phyloP scores from a whole-genome alignment of 768 basidiomycete species.

The Lactarius tabidus region DNA sequence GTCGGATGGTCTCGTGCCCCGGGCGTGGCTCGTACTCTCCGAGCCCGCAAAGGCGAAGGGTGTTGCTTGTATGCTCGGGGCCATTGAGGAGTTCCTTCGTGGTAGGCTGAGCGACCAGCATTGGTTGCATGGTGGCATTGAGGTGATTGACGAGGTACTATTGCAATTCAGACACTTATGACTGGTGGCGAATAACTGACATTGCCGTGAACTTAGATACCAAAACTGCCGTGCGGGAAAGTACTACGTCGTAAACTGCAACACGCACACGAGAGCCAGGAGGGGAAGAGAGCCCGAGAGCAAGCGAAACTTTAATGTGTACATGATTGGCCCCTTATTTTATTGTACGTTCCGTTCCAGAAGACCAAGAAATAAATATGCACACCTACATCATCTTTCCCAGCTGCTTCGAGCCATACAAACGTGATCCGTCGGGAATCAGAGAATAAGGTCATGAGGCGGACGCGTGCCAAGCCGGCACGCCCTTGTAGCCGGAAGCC shows the following conservation, averaged over 20 bases:
- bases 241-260: slow-evolving; percentile 57
- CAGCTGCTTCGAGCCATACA: no score
- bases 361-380: background rate
- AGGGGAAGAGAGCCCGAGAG: background rate
- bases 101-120: slow-evolving; percentile 66
- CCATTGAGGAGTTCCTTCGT: slow-evolving; percentile 56
- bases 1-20: slow-evolving; percentile 66
- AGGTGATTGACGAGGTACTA: slow-evolving; percentile 54
- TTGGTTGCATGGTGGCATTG: slow-evolving; percentile 69
- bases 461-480: no score
- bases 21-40: slow-evolving; percentile 74
- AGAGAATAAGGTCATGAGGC: no score
- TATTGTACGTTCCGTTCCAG: background rate
- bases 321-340: background rate
- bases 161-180: background rate
- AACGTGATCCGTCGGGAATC: no score
- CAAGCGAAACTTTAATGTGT: background rate
- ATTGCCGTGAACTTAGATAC: slow-evolving; percentile 45
- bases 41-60: slow-evolving; percentile 41
- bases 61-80: slow-evolving; percentile 43
- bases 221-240: slow-evolving; percentile 71
- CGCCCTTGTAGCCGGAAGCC: no score
- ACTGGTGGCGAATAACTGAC: background rate
- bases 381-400: background rate
- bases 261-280: slow-evolving; percentile 33